phyloP scores from a whole-genome alignment of 768 basidiomycete genomes.

The Suillus brevipes region DNA sequence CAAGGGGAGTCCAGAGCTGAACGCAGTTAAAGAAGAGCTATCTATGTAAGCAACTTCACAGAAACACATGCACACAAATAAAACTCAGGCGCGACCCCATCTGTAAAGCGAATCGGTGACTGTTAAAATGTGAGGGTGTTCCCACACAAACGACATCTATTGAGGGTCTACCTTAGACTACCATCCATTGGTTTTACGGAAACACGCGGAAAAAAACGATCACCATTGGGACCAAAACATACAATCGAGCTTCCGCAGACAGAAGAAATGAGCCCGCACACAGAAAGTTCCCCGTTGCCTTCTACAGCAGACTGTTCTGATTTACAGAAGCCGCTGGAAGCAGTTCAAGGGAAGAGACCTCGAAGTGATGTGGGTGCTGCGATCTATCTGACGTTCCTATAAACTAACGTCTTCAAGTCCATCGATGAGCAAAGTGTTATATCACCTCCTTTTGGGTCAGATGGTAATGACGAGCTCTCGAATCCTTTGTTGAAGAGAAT shows the following conservation, averaged over 20 bases:
- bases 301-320: not conserved
- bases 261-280: not conserved
- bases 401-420: not conserved
- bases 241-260: not conserved
- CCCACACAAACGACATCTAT: not conserved
- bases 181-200: no score
- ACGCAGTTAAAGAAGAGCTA: conserved; percentile 23
- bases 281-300: not conserved
- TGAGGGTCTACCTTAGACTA: not conserved
- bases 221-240: conserved; percentile 1
- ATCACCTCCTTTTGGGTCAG: not conserved
- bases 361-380: not conserved
- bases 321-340: not conserved
- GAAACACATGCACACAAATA: not conserved
- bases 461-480: not conserved
- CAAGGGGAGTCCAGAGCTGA: conserved; percentile 23
- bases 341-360: conserved; percentile 1
- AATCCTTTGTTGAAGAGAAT: not conserved
- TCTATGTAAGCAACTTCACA: conserved; percentile 26
- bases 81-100: not conserved
- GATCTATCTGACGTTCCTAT: not conserved
- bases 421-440: not conserved
- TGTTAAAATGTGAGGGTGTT: not conserved
- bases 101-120: not conserved
- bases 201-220: not conserved